Conservation (phyloP, 768 basidiomycete species). For the Dictyophora rubrovolvata region DNA sequence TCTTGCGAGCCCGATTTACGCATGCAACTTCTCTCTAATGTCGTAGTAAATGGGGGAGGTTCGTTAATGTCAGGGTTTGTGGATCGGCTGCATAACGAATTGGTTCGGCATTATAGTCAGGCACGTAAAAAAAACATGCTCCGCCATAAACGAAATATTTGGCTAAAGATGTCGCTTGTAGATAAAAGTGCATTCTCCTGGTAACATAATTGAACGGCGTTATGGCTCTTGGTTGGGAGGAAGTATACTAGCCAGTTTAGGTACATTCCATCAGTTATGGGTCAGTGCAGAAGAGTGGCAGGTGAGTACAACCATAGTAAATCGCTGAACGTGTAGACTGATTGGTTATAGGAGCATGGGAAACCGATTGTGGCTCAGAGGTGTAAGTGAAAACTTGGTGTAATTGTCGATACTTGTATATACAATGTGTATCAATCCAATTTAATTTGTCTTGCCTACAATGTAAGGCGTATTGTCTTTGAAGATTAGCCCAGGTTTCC, state of each 20-base stretch:
- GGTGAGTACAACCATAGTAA: slow-evolving; percentile 32
- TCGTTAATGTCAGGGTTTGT: slow-evolving; percentile 77
- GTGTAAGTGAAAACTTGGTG: slow-evolving; percentile 52
- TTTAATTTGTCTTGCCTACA: slow-evolving; percentile 31
- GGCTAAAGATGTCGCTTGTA: slow-evolving; percentile 22
- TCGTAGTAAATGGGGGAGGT: slow-evolving; percentile 94
- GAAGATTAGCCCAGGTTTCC: slow-evolving; percentile 63
- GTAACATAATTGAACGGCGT: slow-evolving; percentile 79
- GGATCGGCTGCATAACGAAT: slow-evolving; percentile 72
- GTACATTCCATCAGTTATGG: slow-evolving; percentile 97
- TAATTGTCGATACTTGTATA: background rate
- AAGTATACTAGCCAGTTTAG: slow-evolving; percentile 86
- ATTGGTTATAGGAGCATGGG: slow-evolving; percentile 57
- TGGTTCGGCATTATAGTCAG: slow-evolving; percentile 20
- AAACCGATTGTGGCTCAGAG: slow-evolving; percentile 73
- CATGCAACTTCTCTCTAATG: slow-evolving; percentile 80
- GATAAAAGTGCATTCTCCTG: slow-evolving; percentile 88
- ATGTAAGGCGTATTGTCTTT: slow-evolving; percentile 43
- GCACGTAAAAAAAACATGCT: background rate
- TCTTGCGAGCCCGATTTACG: slow-evolving; percentile 89
- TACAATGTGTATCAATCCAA: slow-evolving; percentile 1
- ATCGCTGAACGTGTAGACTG: background rate
- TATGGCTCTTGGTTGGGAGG: slow-evolving; percentile 96
- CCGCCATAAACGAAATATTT: background rate
- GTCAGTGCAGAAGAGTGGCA: slow-evolving; percentile 91